Percentiles rank a stretch among this genome's conserved stretches.
These are phyloP conservation scores for Russula emetica DNA, from an alignment of 768 basidiomycete species.

Conservation along the genomic window DNA sequence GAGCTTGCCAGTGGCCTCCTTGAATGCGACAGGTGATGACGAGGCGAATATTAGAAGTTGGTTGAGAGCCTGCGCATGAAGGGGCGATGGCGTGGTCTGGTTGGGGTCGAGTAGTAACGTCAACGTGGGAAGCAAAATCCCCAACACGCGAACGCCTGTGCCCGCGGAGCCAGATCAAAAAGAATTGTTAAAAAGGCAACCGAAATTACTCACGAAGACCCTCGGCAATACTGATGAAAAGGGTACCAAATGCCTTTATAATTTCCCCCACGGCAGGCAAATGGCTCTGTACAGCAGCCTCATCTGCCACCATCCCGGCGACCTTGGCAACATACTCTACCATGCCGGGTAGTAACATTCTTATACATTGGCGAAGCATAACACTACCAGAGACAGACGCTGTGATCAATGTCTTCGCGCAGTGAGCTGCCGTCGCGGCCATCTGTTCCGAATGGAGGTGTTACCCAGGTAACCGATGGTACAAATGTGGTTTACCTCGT, in stretches of 20 bases:
- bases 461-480: not conserved
- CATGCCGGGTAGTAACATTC: constrained; percentile 71
- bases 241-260: constrained; percentile 63
- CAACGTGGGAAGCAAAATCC: constrained; percentile 25
- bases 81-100: constrained; percentile 14
- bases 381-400: constrained; percentile 65
- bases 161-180: not conserved
- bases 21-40: constrained; percentile 26
- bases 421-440: constrained; percentile 83
- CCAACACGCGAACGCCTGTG: constrained; percentile 24
- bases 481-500: constrained; percentile 50
- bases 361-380: constrained; percentile 65
- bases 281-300: constrained; percentile 51
- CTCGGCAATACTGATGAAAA: constrained; percentile 23
- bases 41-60: constrained; percentile 27
- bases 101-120: constrained; percentile 26
- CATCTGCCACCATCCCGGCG: constrained; percentile 57
- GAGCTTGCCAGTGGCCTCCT: constrained; percentile 26
- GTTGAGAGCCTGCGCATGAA: constrained; percentile 26
- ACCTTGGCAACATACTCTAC: constrained; percentile 76
- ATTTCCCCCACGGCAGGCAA: constrained; percentile 68
- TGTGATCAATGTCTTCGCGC: constrained; percentile 75
- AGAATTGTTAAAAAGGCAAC: not conserved
- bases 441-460: constrained; percentile 42
- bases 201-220: constrained; percentile 23